A percentile compares a stretch with the other conserved stretches of the same genome.
phyloP scores from a whole-genome alignment of 1,284 basidiomycete species.

The Ustilago sp. region DNA sequence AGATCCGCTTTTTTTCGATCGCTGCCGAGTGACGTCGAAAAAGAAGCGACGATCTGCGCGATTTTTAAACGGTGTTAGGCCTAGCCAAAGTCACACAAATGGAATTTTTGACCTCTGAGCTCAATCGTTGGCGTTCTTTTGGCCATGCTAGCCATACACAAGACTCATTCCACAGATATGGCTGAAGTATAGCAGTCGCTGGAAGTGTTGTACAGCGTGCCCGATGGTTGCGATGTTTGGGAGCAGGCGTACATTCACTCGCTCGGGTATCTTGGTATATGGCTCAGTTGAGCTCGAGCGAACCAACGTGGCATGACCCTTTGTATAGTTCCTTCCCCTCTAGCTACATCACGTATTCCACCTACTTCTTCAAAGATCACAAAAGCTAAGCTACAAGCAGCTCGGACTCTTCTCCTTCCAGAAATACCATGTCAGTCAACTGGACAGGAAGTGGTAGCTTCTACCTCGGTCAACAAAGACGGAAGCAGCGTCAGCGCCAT shows the following conservation, averaged over 20 bases:
- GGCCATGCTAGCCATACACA: conserved; percentile 3
- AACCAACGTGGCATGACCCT: too few relatives aligned
- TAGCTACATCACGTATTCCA: too few relatives aligned
- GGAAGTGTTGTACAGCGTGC: too few relatives aligned
- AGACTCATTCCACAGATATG: not conserved
- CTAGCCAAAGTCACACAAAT: not conserved
- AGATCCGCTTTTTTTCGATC: conserved; percentile 15
- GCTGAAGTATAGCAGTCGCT: too few relatives aligned
- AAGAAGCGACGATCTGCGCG: not conserved
- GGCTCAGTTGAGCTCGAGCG: too few relatives aligned
- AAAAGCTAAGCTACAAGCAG: not conserved
- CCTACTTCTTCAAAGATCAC: too few relatives aligned
- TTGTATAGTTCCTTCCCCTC: too few relatives aligned
- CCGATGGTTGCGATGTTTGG: too few relatives aligned
- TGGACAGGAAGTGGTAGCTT: conserved; percentile 51
- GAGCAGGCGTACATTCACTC: too few relatives aligned
- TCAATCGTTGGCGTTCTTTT: not conserved
- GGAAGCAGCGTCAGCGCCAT: conserved; percentile 12
- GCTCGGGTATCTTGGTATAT: too few relatives aligned
- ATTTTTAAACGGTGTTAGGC: not conserved
- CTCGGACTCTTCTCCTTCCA: not conserved
- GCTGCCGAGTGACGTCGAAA: conserved; percentile 42
- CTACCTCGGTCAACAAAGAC: conserved; percentile 15
- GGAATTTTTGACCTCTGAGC: too few relatives aligned
- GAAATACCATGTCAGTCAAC: conserved; percentile 36